Evolutionary conservation across 495 filamentous ascomycete genomes (phyloP), one percentile per base, ranked within the genome.

Genomic region (Lichenothelia convexa): DNA sequence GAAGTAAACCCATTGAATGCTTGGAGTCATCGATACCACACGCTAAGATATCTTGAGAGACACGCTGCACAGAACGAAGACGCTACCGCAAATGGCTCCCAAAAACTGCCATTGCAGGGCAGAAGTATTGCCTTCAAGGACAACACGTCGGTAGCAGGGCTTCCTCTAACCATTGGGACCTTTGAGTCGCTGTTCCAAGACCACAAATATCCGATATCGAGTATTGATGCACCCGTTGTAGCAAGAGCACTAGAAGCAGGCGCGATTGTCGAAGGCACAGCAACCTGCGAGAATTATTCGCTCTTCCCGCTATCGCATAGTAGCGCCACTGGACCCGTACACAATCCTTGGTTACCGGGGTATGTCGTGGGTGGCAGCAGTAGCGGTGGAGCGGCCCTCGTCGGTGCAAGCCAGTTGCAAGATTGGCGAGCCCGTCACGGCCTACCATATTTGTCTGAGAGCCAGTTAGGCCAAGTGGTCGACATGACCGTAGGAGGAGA

Each of bases 401-500:
- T 75, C 5, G 58, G 58, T 4, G 45, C 47, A 1, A 57, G 62
- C 11, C 49, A 60, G n/a, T n/a, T n/a, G n/a, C n/a, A n/a, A n/a
- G n/a, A n/a, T n/a, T n/a, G n/a, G n/a, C n/a, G n/a, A n/a, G n/a
- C n/a, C n/a, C n/a, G n/a, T n/a, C n/a, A n/a, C n/a, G n/a, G n/a
- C n/a, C n/a, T n/a, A n/a, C n/a, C n/a, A n/a, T n/a, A n/a, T n/a
- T n/a, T n/a, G n/a, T n/a, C n/a, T n/a, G n/a, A n/a, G n/a, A n/a
- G n/a, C n/a, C n/a, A n/a, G n/a, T n/a, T n/a, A n/a, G n/a, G n/a
- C n/a, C n/a, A n/a, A n/a, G n/a, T n/a, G 15, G 64, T 68, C 3
- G 68, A 73, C 43, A 55, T 74, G 20, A 61, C 62, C 1, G 66
- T 74, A 36, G 71, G 70, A 13, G 63, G 63, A 4, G 71, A 76